phyloP scores from a whole-genome alignment of 169 alveolate genomes.

The Ichthyophthirius multifiliis region DNA sequence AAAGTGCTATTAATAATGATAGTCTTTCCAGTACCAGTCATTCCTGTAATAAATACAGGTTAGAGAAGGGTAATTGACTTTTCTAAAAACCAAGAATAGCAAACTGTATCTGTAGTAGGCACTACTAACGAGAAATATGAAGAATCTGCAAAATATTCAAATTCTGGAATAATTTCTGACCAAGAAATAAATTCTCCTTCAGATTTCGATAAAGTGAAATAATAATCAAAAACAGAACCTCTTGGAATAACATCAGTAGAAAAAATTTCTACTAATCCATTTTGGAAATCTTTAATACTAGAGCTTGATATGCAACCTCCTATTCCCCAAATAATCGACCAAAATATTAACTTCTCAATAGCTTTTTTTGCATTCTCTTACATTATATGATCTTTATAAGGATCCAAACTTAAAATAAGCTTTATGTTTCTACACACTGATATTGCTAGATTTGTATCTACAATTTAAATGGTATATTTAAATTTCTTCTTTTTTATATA shows the following conservation, averaged over 20 bases:
- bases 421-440: slow-evolving; percentile 11
- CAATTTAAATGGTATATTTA: background rate
- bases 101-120: slow-evolving; percentile 87
- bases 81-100: slow-evolving; percentile 77
- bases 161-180: slow-evolving; percentile 24
- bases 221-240: slow-evolving; percentile 33
- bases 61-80: slow-evolving; percentile 68
- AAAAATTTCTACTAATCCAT: slow-evolving; percentile 9
- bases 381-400: background rate
- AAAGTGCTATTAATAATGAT: slow-evolving; percentile 75
- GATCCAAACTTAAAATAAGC: background rate
- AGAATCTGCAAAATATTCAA: slow-evolving; percentile 12
- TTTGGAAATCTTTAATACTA: slow-evolving; percentile 19
- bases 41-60: slow-evolving; percentile 88
- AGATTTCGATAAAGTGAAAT: background rate
- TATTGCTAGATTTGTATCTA: background rate
- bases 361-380: slow-evolving; percentile 28
- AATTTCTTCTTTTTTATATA: background rate
- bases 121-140: slow-evolving; percentile 85
- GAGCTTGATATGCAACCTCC: slow-evolving; percentile 19
- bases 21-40: slow-evolving; percentile 94
- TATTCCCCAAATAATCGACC: slow-evolving; percentile 38
- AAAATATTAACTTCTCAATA: slow-evolving; percentile 25
- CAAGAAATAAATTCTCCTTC: slow-evolving; percentile 36
- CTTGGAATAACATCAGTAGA: slow-evolving; percentile 29